Evolutionary conservation across 169 alveolate species (phyloP).

Genomic region (Fabrea salina): DNA sequence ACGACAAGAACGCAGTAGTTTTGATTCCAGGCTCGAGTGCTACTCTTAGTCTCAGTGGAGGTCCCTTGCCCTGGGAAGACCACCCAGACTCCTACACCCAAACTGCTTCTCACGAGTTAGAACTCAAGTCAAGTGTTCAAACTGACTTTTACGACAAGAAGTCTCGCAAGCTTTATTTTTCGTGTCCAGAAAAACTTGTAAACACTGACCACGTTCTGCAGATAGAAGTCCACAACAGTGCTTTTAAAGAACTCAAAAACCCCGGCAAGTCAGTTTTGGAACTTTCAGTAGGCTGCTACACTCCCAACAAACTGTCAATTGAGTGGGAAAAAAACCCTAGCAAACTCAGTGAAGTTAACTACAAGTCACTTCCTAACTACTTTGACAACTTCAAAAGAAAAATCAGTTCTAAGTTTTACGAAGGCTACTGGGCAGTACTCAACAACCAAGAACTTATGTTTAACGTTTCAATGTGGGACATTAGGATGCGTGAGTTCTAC

Average conservation of each 20-base stretch:
- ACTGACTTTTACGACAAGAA: neutral
- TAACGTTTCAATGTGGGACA: neutral
- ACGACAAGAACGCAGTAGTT: slow-evolving; percentile 6
- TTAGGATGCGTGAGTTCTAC: neutral
- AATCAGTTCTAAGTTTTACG: neutral
- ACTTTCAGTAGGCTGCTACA: neutral
- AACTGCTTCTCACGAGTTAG: neutral
- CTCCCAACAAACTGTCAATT: neutral
- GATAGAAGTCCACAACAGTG: neutral
- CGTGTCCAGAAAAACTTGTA: neutral
- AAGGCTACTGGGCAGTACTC: slow-evolving; percentile 16
- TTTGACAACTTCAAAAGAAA: neutral
- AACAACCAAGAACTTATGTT: slow-evolving; percentile 2
- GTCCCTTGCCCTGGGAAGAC: slow-evolving; percentile 30
- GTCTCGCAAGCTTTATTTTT: neutral
- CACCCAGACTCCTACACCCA: neutral
- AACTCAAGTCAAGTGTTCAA: neutral
- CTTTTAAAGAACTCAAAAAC: neutral
- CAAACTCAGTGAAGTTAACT: neutral
- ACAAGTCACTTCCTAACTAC: neutral
- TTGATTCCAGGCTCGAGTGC: slow-evolving; percentile 23
- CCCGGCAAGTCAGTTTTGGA: neutral
- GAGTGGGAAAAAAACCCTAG: slow-evolving; percentile 6
- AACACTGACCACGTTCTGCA: neutral
- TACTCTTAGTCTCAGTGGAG: neutral